Conservation (phyloP, 2,329 filamentous ascomycete genomes). For the Dactylellina parvicollis region DNA sequence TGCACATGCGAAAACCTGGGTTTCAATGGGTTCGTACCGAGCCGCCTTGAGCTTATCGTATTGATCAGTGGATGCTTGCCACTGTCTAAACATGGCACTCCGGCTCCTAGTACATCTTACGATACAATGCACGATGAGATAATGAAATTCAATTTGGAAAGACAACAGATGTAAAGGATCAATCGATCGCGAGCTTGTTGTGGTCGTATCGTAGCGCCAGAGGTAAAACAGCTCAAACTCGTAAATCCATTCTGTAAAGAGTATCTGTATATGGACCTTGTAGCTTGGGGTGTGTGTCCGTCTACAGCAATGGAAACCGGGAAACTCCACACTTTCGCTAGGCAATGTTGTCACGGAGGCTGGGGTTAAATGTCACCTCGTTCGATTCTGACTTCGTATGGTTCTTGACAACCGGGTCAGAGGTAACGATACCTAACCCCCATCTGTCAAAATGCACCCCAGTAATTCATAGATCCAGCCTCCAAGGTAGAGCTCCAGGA, state of each 20-base stretch:
- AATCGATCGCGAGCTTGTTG: not conserved
- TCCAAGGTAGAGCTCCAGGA: slow-evolving; percentile 13
- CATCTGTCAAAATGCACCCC: not conserved
- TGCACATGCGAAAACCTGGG: no score
- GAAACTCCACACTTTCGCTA: not conserved
- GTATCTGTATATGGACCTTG: slow-evolving; percentile 3
- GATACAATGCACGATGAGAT: no score
- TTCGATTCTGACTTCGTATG: not conserved
- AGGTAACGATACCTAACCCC: not conserved
- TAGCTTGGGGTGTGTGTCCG: not conserved
- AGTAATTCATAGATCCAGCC: not conserved
- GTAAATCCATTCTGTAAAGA: slow-evolving; percentile 6
- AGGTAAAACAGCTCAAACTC: not conserved
- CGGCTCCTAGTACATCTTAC: no score
- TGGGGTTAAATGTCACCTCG: not conserved
- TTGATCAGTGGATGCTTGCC: no score
- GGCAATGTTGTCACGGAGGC: not conserved
- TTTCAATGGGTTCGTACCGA: no score
- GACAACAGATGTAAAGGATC: not conserved
- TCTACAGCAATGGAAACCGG: slow-evolving; percentile 3
- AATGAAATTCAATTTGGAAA: not conserved
- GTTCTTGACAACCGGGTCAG: slow-evolving; percentile 35
- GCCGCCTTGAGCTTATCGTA: no score
- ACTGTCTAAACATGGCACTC: no score
- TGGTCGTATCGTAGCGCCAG: not conserved